Base-by-base conservation (phyloP, 2,329 filamentous ascomycete genomes). In the Escovopsis sp. region DNA sequence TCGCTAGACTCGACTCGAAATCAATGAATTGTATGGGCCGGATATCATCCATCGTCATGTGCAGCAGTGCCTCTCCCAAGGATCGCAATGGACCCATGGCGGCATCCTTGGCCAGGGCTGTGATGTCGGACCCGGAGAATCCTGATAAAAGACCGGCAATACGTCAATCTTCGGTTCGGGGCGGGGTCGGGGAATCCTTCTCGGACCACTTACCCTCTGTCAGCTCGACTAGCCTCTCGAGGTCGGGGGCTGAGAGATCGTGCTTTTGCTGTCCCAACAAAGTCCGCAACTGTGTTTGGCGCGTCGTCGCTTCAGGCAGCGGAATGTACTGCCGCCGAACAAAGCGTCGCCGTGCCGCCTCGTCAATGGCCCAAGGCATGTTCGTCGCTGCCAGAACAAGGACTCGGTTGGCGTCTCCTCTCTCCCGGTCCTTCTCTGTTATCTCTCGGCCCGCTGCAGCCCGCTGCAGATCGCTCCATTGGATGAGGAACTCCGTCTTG, bases 61-160 rank as follows among this genome's bases (percentile, higher is more conserved):
- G 80, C 32, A 98, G 69, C 28, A 98, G 66, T 35, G 83, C 85
- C 59, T 96, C 91, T 26, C 91, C 91, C 3, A 96, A 68, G 42
- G 86, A 89, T 30, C 91, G 77, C 11, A 98, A 67, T 1, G 91
- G 91, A 0, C 91, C 89, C 91, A 98, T 98, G 3, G 91, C 91
- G 8, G 91, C 91, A 58, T 98, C 91, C 63, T 98, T 98, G 7
- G 91, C 91, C 8, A 98, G 69, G 1, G 91, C 88, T 19, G 91
- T 96, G 50, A 98, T 94, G 55, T 98, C 91, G 2, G 87, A 94
- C 37, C 91, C 91, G 8, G 87, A 95, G 64, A 94, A 98, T n/a
- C 87, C 88, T 95, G 43, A 11, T 4, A 3, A 28, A 34, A 30
- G 8, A 36, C 8, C 26, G 38, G 37, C 18, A 3, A 39, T 19